Evolutionary conservation across 352 stramenopile genomes (phyloP), one percentile per base, ranked within the genome.

Genomic region (Pythium dissotocum): DNA sequence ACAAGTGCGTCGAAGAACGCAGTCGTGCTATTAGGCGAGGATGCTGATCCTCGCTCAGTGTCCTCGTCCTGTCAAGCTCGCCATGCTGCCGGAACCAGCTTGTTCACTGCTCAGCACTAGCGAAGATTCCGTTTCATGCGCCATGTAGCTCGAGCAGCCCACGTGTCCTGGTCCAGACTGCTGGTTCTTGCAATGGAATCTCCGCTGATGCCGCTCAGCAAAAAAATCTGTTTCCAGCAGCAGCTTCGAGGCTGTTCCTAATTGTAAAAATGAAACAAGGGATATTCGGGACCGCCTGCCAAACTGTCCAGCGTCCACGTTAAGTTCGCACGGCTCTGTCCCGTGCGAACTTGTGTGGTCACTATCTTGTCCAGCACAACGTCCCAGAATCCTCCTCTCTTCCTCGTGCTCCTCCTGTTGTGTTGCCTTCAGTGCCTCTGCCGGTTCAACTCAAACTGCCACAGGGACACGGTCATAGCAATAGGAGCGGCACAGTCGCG

Each of bases 291-390:
- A 71, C 55, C 38, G 14, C 1, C 24, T 54, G 46, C 30, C 49
- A 59, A 53, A 71, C 46, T 9, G 32, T 24, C 12, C 36, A 70
- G 63, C 63, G 63, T 70, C 63, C 63, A 70, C 58, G 65, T 46
- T 71, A 71, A 71, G 65, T 71, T 71, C 65, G 65, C 58, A 42
- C n/a, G n/a, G 51, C 40, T 61, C 58, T 63, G 58, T 62, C 49
- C 49, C 46, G 51, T 71, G 65, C 65, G 65, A 66, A 66, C 65
- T 49, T 71, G 42, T 30, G 44, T 52, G 44, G 44, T 14, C n/a
- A 52, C 44, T 52, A n/a, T 52, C 44, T 52, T 52, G 8, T 52
- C 16, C 16, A 24, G 44, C n/a, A 24, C 40, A 42, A 16, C 36
- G 36, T 42, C 36, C 36, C 36, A 42, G 36, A 42, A 42, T 16